These are phyloP conservation scores for Saccharomyces hybrid DNA, from an alignment of 1,139 yeast species.

Conservation along the genomic window DNA sequence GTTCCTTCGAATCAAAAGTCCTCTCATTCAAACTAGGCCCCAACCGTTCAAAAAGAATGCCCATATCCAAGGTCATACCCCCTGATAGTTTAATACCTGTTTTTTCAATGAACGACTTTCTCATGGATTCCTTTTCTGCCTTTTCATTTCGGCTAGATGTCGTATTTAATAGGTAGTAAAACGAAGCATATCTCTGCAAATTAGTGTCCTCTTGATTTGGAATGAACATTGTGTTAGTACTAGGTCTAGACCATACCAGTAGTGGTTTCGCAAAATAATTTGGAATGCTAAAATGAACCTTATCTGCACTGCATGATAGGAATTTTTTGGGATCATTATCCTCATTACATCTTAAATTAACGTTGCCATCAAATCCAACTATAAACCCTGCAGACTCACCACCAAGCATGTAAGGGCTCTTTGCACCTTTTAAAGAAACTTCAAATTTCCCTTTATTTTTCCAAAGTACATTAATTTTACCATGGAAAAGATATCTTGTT, in stretches of 20 bases:
- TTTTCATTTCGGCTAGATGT: slow-evolving; percentile 17
- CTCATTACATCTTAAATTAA: slow-evolving; percentile 52
- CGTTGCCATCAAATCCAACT: slow-evolving; percentile 67
- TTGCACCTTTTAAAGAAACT: slow-evolving; percentile 57
- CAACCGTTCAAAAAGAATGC: slow-evolving; percentile 50
- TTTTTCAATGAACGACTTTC: slow-evolving; percentile 37
- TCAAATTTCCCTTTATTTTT: slow-evolving; percentile 47
- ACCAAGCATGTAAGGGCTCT: slow-evolving; percentile 64
- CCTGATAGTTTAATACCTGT: slow-evolving; percentile 52
- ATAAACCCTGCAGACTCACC: slow-evolving; percentile 74
- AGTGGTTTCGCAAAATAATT: slow-evolving; percentile 54
- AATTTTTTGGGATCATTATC: slow-evolving; percentile 55
- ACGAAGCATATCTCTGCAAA: slow-evolving; percentile 43
- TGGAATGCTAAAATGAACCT: slow-evolving; percentile 63
- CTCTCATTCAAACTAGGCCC: slow-evolving; percentile 32
- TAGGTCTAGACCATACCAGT: slow-evolving; percentile 52
- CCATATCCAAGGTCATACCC: slow-evolving; percentile 50
- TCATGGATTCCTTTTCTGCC: slow-evolving; percentile 19
- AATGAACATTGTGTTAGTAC: slow-evolving; percentile 38
- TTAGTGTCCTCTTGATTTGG: slow-evolving; percentile 36
- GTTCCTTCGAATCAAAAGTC: slow-evolving; percentile 54
- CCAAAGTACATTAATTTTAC: slow-evolving; percentile 43
- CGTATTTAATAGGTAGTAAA: slow-evolving; percentile 40
- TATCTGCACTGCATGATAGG: slow-evolving; percentile 55
- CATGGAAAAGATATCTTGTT: slow-evolving; percentile 53